These are phyloP conservation scores for Fagopyrum homotropicum DNA, from an alignment of 148 eudicot genomes.

Conservation along the genomic window DNA sequence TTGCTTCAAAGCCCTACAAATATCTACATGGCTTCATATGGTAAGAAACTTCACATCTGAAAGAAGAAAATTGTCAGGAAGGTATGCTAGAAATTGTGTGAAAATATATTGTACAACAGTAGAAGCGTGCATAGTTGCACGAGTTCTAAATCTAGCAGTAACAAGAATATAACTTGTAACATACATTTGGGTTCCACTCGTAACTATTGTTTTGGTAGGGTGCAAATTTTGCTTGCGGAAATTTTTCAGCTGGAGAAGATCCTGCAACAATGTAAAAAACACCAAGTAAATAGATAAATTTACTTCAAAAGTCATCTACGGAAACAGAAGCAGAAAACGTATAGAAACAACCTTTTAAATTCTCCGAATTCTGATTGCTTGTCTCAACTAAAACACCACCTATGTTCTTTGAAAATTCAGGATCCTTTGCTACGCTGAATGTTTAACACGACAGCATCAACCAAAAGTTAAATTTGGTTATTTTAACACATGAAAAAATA, in stretches of 20 bases:
- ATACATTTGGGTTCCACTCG: constrained; percentile 94
- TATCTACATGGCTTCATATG: neutral
- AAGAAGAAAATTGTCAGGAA: neutral
- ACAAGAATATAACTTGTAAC: constrained; percentile 21
- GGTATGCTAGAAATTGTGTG: neutral
- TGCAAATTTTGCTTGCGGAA: constrained; percentile 83
- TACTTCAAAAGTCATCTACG: neutral
- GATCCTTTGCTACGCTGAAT: constrained; percentile 61
- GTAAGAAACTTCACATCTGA: neutral
- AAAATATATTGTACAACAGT: neutral
- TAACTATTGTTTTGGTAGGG: constrained; percentile 52
- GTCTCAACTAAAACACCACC: constrained; percentile 83
- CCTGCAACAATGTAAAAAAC: constrained; percentile 38
- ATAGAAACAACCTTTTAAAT: constrained; percentile 38
- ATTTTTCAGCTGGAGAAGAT: constrained; percentile 81
- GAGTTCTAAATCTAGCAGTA: neutral
- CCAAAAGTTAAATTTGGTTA: neutral
- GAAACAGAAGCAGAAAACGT: neutral
- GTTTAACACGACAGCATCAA: neutral
- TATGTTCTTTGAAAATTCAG: constrained; percentile 47
- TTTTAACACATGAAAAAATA: neutral
- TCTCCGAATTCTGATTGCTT: constrained; percentile 25
- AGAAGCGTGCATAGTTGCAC: neutral
- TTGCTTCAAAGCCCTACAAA: neutral
- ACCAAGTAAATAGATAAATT: neutral